A percentile compares a stretch with the other conserved stretches of the same genome.
These are phyloP conservation scores for Mycena alexandri DNA, from an alignment of 768 basidiomycete species.

Conservation along the genomic window DNA sequence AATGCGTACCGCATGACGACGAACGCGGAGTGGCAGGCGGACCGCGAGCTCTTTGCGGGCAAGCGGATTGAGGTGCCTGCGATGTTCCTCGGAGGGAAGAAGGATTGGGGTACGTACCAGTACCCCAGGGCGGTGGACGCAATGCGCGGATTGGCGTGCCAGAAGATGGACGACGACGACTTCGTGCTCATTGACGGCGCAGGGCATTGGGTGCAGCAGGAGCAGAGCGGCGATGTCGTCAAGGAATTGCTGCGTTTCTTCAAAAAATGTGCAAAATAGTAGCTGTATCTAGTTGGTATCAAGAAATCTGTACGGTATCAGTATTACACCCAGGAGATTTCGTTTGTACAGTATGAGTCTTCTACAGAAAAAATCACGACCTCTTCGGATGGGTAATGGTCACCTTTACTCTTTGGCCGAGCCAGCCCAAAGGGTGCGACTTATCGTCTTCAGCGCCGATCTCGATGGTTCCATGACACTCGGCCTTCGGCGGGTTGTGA, in stretches of 20 bases:
- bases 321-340: neutral
- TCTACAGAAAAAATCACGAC: neutral
- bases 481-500: slow-evolving; percentile 17
- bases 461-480: slow-evolving; percentile 25
- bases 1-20: slow-evolving; percentile 65
- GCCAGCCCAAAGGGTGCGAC: slow-evolving; percentile 31
- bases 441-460: slow-evolving; percentile 28
- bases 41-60: slow-evolving; percentile 59
- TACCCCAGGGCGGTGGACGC: slow-evolving; percentile 53
- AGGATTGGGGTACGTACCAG: slow-evolving; percentile 76
- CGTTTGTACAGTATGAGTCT: slow-evolving; percentile 15
- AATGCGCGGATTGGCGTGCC: slow-evolving; percentile 26
- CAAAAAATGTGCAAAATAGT: slow-evolving; percentile 10
- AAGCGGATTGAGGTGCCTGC: slow-evolving; percentile 64
- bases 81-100: slow-evolving; percentile 67
- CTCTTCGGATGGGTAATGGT: slow-evolving; percentile 32
- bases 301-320: slow-evolving; percentile 6
- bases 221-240: slow-evolving; percentile 27
- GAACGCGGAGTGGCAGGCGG: slow-evolving; percentile 51
- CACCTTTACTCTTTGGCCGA: slow-evolving; percentile 34
- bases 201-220: slow-evolving; percentile 37
- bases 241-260: slow-evolving; percentile 30
- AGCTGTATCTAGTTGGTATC: slow-evolving; percentile 1
- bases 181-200: slow-evolving; percentile 37
- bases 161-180: slow-evolving; percentile 35